Percentiles rank a stretch among this genome's conserved stretches.
These are phyloP conservation scores for Monosporozyma siamensis DNA, from an alignment of 805 yeast species.

Conservation along the genomic window DNA sequence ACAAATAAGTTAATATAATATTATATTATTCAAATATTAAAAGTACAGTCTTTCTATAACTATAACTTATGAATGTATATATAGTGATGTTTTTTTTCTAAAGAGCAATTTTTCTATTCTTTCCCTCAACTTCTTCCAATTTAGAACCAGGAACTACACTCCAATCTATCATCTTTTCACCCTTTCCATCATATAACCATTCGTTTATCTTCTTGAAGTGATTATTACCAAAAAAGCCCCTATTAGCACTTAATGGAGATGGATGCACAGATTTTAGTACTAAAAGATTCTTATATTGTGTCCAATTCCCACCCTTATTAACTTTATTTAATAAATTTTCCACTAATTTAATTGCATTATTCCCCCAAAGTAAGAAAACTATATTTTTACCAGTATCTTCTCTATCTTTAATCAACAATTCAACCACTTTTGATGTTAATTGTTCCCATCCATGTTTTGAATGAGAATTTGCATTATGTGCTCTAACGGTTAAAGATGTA, in stretches of 20 bases:
- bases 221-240: conserved; percentile 61
- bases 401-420: conserved; percentile 41
- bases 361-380: conserved; percentile 75
- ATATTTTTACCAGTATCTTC: conserved; percentile 41
- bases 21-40: too few relatives aligned
- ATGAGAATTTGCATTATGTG: conserved; percentile 90
- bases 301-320: conserved; percentile 12
- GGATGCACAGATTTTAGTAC: conserved; percentile 82
- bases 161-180: conserved; percentile 57
- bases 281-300: conserved; percentile 29
- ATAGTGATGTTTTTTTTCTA: too few relatives aligned
- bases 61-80: too few relatives aligned
- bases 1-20: too few relatives aligned
- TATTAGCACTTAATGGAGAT: conserved; percentile 86
- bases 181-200: conserved; percentile 47
- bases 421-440: conserved; percentile 68
- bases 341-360: conserved; percentile 59
- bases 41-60: too few relatives aligned
- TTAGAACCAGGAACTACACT: conserved; percentile 30
- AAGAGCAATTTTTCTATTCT: conserved; percentile 9
- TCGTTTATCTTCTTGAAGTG: conserved; percentile 72
- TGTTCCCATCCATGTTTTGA: conserved; percentile 86
- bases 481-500: conserved; percentile 82
- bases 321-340: conserved; percentile 27
- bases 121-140: conserved; percentile 16